These are phyloP conservation scores for Cladosporium cucumerinum DNA, from an alignment of 2,329 filamentous ascomycete genomes.

Conservation along the genomic window DNA sequence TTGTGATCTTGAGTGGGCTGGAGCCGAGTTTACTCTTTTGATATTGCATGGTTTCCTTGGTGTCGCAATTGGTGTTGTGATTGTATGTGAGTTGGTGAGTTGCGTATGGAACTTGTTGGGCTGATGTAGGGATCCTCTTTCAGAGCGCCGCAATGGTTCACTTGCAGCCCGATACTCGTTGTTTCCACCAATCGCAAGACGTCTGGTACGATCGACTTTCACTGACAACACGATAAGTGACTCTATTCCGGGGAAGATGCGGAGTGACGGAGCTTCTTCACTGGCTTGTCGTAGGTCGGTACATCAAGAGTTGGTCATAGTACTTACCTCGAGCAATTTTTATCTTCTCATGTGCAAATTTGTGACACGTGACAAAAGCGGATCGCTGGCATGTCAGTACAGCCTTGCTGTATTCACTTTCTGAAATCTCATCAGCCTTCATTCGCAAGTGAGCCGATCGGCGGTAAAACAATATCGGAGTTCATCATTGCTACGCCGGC, in stretches of 20 bases:
- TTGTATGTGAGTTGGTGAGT: not conserved
- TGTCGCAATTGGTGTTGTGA: not conserved
- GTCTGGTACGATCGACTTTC: not conserved
- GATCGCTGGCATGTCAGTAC: not conserved
- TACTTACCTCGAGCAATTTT: not conserved
- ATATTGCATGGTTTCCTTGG: not conserved
- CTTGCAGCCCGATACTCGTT: not conserved
- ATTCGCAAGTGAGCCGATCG: not conserved
- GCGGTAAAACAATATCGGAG: not conserved
- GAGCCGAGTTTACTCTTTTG: not conserved
- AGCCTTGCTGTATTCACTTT: not conserved
- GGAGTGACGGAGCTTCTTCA: no score
- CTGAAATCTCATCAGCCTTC: not conserved
- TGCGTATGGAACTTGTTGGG: no score
- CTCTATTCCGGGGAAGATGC: no score
- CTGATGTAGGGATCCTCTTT: not conserved
- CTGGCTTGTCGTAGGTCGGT: no score
- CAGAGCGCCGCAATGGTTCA: not conserved
- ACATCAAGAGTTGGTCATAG: no score
- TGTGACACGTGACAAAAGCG: not conserved
- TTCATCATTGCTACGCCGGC: accelerated
- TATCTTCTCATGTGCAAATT: not conserved
- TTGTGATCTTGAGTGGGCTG: not conserved
- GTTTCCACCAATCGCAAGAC: not conserved
- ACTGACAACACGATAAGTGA: not conserved